Conservation (phyloP, 129 eudicot species). For the Artemisia annua region DNA sequence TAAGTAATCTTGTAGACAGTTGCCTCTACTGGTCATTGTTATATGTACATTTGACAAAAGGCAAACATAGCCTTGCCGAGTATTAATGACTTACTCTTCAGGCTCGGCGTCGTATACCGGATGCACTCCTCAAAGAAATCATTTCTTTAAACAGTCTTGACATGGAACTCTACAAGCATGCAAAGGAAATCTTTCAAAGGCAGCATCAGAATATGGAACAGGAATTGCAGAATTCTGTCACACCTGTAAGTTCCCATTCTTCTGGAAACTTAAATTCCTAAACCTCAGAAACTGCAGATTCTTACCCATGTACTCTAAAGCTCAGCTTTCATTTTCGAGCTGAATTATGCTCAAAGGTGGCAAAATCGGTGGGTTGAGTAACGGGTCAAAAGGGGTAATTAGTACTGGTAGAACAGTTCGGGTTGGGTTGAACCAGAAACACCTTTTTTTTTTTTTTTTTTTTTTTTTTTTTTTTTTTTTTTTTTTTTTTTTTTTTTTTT, state of each 20-base stretch:
- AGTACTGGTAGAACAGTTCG: not conserved
- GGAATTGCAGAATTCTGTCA: slow-evolving; percentile 33
- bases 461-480: no score
- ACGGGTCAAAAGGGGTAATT: not conserved
- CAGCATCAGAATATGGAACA: slow-evolving; percentile 54
- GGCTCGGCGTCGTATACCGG: slow-evolving; percentile 68
- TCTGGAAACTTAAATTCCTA: not conserved
- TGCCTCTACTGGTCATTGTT: not conserved
- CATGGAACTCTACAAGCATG: slow-evolving; percentile 78
- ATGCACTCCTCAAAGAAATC: slow-evolving; percentile 59
- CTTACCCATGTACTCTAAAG: slow-evolving; percentile 1
- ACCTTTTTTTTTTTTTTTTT: no score
- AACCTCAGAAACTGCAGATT: slow-evolving; percentile 1
- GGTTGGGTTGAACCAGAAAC: not conserved
- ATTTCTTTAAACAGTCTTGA: slow-evolving; percentile 68
- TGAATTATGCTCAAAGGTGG: not conserved
- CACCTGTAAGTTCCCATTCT: slow-evolving; percentile 38
- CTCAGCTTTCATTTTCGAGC: not conserved
- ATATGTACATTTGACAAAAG: not conserved
- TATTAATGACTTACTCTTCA: slow-evolving; percentile 24
- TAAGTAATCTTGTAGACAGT: not conserved
- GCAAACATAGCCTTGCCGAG: not conserved
- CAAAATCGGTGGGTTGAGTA: slow-evolving; percentile 9
- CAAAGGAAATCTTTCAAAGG: slow-evolving; percentile 54
- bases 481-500: no score